phyloP scores from a whole-genome alignment of 2,329 filamentous ascomycete genomes.

The Neofusicoccum sp. region DNA sequence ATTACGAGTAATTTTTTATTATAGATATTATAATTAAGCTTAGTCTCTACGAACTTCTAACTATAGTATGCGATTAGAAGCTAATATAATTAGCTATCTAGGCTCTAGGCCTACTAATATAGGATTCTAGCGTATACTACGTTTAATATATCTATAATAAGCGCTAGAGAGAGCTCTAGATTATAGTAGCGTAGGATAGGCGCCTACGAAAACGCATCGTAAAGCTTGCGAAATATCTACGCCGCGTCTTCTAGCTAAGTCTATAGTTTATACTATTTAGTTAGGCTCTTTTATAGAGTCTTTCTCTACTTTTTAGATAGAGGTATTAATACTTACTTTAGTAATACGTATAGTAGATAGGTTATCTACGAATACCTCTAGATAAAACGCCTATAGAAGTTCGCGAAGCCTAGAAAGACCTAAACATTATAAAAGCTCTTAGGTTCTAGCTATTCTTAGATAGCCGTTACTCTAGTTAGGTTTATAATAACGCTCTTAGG shows the following conservation, averaged over 20 bases:
- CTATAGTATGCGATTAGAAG: no score
- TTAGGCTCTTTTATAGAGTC: background rate
- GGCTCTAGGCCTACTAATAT: no score
- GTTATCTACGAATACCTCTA: background rate
- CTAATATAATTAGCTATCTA: no score
- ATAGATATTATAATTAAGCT: no score
- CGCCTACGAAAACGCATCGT: background rate
- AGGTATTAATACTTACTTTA: background rate
- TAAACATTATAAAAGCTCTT: constrained; percentile 24
- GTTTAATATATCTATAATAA: no score
- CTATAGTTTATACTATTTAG: background rate
- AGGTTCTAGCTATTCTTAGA: constrained; percentile 27
- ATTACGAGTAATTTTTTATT: no score
- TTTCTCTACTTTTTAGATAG: background rate
- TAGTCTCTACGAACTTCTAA: no score
- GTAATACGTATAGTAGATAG: background rate
- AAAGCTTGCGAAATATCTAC: no score
- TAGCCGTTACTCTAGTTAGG: constrained; percentile 24
- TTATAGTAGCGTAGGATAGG: no score
- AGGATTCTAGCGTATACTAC: no score
- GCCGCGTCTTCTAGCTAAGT: background rate
- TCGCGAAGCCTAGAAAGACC: constrained; percentile 20
- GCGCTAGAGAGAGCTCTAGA: no score
- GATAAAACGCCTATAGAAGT: constrained; percentile 6
- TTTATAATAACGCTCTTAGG: constrained; percentile 27